Conservation (phyloP, 345 rosid genomes). For the Populus pruinosa region DNA sequence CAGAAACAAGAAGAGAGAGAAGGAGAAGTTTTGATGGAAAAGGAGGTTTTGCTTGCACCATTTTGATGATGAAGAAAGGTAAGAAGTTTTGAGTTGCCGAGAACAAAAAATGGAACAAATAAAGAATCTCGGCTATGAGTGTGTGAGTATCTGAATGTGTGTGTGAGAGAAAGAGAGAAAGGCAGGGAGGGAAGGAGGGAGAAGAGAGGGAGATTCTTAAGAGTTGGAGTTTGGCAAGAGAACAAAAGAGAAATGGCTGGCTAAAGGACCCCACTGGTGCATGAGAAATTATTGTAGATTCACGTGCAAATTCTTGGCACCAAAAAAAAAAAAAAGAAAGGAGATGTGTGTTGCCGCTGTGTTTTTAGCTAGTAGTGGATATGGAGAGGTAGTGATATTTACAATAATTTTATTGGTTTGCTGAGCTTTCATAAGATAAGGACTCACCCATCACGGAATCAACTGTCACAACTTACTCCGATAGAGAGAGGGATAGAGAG, state of each 20-base stretch:
- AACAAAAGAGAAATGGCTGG: conserved; percentile 61
- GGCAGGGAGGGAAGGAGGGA: neutral
- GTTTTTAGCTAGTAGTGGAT: neutral
- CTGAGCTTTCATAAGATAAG: conserved; percentile 26
- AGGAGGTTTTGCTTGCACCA: conserved; percentile 11
- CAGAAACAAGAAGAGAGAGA: conserved; percentile 9
- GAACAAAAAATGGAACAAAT: conserved; percentile 5
- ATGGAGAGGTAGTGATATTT: neutral
- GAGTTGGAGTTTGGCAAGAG: conserved; percentile 42
- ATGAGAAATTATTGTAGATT: conserved; percentile 64
- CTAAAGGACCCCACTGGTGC: conserved; percentile 42
- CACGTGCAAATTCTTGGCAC: conserved; percentile 43
- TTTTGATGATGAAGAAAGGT: conserved; percentile 13
- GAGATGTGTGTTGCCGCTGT: neutral
- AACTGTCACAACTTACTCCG: conserved; percentile 8
- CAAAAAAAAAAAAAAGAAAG: neutral
- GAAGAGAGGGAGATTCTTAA: conserved; percentile 29
- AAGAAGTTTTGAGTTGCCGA: neutral
- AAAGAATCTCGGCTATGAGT: neutral
- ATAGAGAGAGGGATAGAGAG: neutral
- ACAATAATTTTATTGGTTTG: conserved; percentile 12
- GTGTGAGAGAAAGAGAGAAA: neutral
- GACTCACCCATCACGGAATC: conserved; percentile 16
- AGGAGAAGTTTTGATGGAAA: neutral
- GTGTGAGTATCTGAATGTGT: neutral